Percentiles rank a stretch among this genome's conserved stretches.
Conservation (phyloP, 768 basidiomycete species). For the Lentinula edodes region DNA sequence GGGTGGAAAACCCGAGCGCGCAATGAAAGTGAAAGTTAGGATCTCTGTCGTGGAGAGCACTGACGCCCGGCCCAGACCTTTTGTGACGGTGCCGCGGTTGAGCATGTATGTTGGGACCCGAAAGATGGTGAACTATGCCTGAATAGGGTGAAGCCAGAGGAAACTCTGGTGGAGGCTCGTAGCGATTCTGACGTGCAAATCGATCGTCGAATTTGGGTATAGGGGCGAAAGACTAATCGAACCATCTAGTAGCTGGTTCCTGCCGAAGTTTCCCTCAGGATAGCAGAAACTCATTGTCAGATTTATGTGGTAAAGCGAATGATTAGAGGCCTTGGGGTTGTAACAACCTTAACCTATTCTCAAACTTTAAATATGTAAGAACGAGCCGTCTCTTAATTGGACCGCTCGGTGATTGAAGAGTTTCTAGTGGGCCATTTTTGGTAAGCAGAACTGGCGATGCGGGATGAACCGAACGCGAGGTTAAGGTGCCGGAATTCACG, state of each 20-base stretch:
- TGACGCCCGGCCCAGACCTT: conserved; percentile 72
- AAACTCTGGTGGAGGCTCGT: conserved; percentile 95
- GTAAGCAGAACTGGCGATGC: conserved; percentile 66
- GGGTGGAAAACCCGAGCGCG: conserved; percentile 66
- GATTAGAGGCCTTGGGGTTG: conserved; percentile 89
- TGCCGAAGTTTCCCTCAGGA: conserved; percentile 81
- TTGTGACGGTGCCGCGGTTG: conserved; percentile 71
- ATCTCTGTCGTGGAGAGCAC: conserved; percentile 71
- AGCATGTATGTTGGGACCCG: conserved; percentile 84
- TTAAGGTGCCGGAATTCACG: conserved; percentile 77
- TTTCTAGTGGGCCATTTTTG: conserved; percentile 80
- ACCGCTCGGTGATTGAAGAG: conserved; percentile 79
- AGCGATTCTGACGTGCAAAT: conserved; percentile 97
- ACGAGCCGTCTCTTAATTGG: conserved; percentile 77
- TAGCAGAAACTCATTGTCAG: conserved; percentile 50
- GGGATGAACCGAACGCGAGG: conserved; percentile 67
- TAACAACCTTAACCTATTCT: conserved; percentile 83
- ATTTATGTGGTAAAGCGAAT: conserved; percentile 78
- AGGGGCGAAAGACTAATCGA: conserved; percentile 96
- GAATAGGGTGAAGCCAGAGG: conserved; percentile 90
- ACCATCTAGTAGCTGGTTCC: conserved; percentile 93
- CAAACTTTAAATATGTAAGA: conserved; percentile 85
- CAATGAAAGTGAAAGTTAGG: conserved; percentile 79
- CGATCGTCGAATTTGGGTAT: conserved; percentile 94
- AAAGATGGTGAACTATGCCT: conserved; percentile 86